These are phyloP conservation scores for Quercus tomentella DNA, from an alignment of 331 rosid genomes.

Conservation along the genomic window DNA sequence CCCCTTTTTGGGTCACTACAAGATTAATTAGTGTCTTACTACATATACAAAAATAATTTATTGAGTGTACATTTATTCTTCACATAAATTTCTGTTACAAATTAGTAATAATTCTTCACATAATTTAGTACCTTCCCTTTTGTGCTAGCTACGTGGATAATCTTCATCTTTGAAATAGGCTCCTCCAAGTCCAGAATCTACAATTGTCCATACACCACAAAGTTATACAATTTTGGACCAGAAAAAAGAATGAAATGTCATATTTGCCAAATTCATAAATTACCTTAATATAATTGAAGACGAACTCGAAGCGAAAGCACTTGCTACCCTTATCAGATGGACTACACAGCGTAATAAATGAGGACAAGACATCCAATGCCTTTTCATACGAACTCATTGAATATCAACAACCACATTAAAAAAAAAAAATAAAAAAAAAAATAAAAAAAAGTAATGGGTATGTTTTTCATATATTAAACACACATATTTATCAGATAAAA, in stretches of 20 bases:
- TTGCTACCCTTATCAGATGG: slow-evolving; percentile 67
- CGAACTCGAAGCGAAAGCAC: slow-evolving; percentile 64
- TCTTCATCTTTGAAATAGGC: slow-evolving; percentile 67
- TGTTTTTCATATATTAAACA: too few species aligned
- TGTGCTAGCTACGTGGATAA: slow-evolving; percentile 93
- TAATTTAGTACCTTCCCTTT: slow-evolving; percentile 74
- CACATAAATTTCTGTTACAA: too few species aligned
- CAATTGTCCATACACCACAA: neutral
- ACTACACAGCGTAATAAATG: slow-evolving; percentile 70
- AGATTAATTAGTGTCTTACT: slow-evolving; percentile 13
- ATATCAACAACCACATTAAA: too few species aligned
- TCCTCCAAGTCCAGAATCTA: slow-evolving; percentile 89
- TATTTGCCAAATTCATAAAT: slow-evolving; percentile 9
- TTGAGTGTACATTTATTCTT: neutral
- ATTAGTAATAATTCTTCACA: too few species aligned
- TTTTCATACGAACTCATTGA: too few species aligned
- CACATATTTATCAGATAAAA: too few species aligned
- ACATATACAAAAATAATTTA: slow-evolving; percentile 2
- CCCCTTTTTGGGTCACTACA: too few species aligned
- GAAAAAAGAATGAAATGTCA: too few species aligned
- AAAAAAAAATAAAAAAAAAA: too few species aligned
- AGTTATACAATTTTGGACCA: too few species aligned
- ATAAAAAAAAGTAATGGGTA: too few species aligned
- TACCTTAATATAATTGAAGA: slow-evolving; percentile 69
- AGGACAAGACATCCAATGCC: slow-evolving; percentile 48